phyloP scores from a whole-genome alignment of 306 rosid genomes.

The Quercus dentata region DNA sequence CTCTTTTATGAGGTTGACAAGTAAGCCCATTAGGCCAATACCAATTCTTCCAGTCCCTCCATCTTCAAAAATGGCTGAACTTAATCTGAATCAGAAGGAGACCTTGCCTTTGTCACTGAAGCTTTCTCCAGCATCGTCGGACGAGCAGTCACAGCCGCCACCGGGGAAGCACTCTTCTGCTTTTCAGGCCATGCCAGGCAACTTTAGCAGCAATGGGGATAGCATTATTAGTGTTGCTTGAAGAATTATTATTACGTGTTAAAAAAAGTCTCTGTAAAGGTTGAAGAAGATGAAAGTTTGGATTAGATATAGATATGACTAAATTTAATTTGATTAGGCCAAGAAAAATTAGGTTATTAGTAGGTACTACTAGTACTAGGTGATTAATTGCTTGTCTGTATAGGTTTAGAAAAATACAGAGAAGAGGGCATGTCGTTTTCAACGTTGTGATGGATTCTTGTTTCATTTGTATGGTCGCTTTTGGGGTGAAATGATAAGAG shows the following conservation, averaged over 20 bases:
- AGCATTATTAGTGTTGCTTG: conserved; percentile 79
- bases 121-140: conserved; percentile 28
- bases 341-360: conserved; percentile 25
- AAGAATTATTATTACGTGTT: conserved; percentile 5
- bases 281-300: neutral
- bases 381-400: conserved; percentile 44
- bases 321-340: neutral
- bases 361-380: conserved; percentile 33
- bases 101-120: conserved; percentile 55
- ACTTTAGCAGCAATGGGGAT: conserved; percentile 52
- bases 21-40: conserved; percentile 58
- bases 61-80: conserved; percentile 59
- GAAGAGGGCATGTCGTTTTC: conserved; percentile 42
- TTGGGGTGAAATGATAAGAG: conserved; percentile 33
- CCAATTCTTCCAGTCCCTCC: conserved; percentile 68
- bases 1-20: neutral
- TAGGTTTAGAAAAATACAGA: conserved; percentile 12
- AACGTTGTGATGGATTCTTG: conserved; percentile 36
- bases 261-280: conserved; percentile 22
- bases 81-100: conserved; percentile 51
- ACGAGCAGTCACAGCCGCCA: conserved; percentile 34
- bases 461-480: conserved; percentile 31
- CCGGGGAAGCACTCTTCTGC: conserved; percentile 40
- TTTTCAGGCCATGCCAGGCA: conserved; percentile 54
- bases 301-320: conserved; percentile 17